phyloP scores from a whole-genome alignment of 768 basidiomycete genomes.

The Melanogaster broomeanus region DNA sequence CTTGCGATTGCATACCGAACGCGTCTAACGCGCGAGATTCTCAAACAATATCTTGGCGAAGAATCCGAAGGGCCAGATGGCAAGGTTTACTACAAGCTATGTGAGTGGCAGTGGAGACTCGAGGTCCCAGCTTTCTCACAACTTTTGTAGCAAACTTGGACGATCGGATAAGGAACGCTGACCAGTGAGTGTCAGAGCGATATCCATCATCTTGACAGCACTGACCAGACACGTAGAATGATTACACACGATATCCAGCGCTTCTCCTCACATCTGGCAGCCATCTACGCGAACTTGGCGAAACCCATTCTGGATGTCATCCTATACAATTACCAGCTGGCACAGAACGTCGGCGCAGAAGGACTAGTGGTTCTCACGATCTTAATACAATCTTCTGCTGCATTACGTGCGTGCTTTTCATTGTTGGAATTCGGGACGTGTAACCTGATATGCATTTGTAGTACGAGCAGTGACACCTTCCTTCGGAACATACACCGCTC shows the following conservation, averaged over 20 bases:
- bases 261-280: conserved; percentile 87
- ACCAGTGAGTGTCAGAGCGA: conserved; percentile 56
- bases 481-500: conserved; percentile 88
- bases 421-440: neutral
- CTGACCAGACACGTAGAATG: conserved; percentile 55
- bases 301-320: conserved; percentile 93
- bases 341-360: conserved; percentile 93
- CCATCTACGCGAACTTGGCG: conserved; percentile 91
- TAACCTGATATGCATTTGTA: conserved; percentile 31
- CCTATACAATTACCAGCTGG: conserved; percentile 93
- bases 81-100: conserved; percentile 92
- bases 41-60: conserved; percentile 82
- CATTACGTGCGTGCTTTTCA: conserved; percentile 60
- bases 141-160: conserved; percentile 78
- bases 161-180: conserved; percentile 94
- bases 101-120: conserved; percentile 41
- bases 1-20: conserved; percentile 88
- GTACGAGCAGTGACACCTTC: conserved; percentile 89
- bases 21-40: conserved; percentile 79
- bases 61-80: conserved; percentile 63
- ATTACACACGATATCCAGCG: conserved; percentile 95
- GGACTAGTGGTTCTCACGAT: conserved; percentile 82
- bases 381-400: conserved; percentile 81
- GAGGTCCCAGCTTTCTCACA: conserved; percentile 6
- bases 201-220: neutral